A percentile compares a stretch with the other conserved stretches of the same genome.
These are phyloP conservation scores for Russula ochroleuca DNA, from an alignment of 768 basidiomycete species.

Conservation along the genomic window DNA sequence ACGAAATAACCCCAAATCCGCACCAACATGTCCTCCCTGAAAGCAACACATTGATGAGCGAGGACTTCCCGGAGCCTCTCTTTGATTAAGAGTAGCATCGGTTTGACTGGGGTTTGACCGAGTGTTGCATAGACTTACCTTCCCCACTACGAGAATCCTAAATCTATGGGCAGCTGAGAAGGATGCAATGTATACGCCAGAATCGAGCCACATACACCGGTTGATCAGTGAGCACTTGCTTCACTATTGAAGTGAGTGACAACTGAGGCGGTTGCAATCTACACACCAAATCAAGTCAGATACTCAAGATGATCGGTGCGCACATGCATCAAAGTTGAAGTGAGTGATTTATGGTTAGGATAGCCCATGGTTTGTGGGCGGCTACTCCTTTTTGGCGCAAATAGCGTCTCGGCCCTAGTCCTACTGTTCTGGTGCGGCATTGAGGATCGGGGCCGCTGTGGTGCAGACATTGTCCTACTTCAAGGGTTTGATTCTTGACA, in stretches of 20 bases:
- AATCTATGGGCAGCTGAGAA: background rate
- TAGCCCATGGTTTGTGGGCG: no score
- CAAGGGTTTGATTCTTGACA: background rate
- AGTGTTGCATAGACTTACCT: background rate
- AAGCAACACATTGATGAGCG: background rate
- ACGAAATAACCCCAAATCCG: background rate
- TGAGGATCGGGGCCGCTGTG: background rate
- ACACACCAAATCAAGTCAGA: no score
- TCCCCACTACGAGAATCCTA: constrained; percentile 1
- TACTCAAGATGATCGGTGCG: no score
- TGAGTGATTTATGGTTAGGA: no score
- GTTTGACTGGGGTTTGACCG: background rate
- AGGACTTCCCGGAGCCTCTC: background rate
- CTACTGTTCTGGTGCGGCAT: background rate
- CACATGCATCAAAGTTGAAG: no score
- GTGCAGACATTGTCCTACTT: background rate
- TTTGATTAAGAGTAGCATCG: background rate
- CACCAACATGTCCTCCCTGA: background rate
- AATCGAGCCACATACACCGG: background rate
- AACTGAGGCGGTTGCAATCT: no score
- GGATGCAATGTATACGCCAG: no score
- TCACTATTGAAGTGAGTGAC: background rate
- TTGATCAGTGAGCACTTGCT: background rate
- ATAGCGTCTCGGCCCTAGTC: background rate
- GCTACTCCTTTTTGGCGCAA: background rate